Percentiles rank a stretch among this genome's conserved stretches.
Conservation (phyloP, 768 basidiomycete species). For the Ramaria sp. region DNA sequence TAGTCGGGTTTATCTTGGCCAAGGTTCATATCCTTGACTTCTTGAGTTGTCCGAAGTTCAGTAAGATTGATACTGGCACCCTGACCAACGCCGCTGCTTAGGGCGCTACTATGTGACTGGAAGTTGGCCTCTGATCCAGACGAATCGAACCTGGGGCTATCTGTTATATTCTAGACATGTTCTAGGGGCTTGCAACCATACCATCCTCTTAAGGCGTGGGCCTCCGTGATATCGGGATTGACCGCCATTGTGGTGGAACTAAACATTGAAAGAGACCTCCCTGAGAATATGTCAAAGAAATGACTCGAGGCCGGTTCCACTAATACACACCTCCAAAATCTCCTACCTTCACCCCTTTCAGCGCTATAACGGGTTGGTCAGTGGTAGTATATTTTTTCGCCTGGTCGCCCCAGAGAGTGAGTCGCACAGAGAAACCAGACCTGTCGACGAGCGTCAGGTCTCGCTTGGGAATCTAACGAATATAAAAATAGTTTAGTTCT, state of each 20-base stretch:
- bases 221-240: constrained; percentile 88
- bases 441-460: constrained; percentile 85
- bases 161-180: neutral
- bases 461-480: constrained; percentile 66
- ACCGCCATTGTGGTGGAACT: constrained; percentile 72
- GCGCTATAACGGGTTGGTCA: constrained; percentile 68
- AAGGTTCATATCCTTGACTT: constrained; percentile 69
- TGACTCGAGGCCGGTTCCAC: constrained; percentile 3
- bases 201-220: constrained; percentile 84
- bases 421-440: constrained; percentile 61
- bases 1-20: constrained; percentile 72
- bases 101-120: constrained; percentile 52
- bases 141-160: constrained; percentile 48
- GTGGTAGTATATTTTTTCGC: constrained; percentile 68
- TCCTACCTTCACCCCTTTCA: constrained; percentile 88
- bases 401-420: constrained; percentile 95
- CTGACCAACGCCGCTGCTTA: constrained; percentile 24
- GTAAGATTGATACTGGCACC: constrained; percentile 50
- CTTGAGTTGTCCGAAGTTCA: constrained; percentile 61
- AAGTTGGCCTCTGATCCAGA: constrained; percentile 54
- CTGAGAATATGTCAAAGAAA: constrained; percentile 24
- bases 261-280: constrained; percentile 76
- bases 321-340: constrained; percentile 66
- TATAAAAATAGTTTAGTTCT: neutral
- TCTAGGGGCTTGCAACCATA: constrained; percentile 14